Evolutionary conservation across 495 filamentous ascomycete genomes (phyloP), one percentile per base, ranked within the genome.

Genomic region (Hypomontagnella monticulosa): DNA sequence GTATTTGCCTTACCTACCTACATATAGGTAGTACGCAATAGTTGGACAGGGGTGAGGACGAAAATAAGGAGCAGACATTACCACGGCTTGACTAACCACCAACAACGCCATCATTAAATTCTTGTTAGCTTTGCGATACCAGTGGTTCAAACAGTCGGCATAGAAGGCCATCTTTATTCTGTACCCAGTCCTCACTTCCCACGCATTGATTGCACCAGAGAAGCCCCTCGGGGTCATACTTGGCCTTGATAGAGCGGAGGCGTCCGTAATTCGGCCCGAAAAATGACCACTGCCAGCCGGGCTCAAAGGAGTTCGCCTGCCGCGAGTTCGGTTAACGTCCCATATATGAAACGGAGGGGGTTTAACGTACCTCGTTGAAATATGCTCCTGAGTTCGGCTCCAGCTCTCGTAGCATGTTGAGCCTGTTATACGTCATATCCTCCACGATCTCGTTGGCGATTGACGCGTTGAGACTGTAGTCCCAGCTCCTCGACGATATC

Each of bases 231-330:
- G 57, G 57, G 38, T 60, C 44, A n/a, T 60, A 60, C 33, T 60
- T 41, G 32, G 10, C 15, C 19, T 60, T 60, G 7, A 60, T 60
- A 1, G 4, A 4, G 12, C 27, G 57, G 23, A 60, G 44, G n/a
- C 44, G 57, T 8, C 0, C 32, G 16, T 56, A 60, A 19, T 60
- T 60, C 4, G 16, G 19, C 2, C 44, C 57, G 11, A 32, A 60
- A 15, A 48, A 60, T 9, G 57, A 36, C 44, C 44, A 50, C 32
- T 60, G 57, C 57, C 57, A 60, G 12, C 44, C 57, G 5, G 57
- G 57, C 19, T 60, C 57, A 8, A 20, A n/a, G 12, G 11, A 2
- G 14, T 60, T 60, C n/a, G 57, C 57, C 57, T 49, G 33, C 23
- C 9, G 15, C 30, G 16, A 14, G 16, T 49, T 9, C n/a, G 6